Evolutionary conservation across 495 filamentous ascomycete species (phyloP).

Genomic region (Chlorociboria aeruginascens): DNA sequence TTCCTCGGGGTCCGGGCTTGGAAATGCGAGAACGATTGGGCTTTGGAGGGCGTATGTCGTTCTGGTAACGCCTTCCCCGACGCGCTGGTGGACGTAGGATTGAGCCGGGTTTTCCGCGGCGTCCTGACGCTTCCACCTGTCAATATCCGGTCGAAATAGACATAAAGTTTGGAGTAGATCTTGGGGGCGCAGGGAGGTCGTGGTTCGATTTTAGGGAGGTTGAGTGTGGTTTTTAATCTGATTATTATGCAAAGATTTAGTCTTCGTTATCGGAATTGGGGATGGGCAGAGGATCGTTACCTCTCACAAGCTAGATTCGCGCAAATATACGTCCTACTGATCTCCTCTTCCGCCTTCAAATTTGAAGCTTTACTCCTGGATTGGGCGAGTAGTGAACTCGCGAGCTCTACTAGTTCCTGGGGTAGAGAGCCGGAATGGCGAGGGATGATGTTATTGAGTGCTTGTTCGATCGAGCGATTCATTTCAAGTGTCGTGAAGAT

Average conservation of each 20-base stretch:
- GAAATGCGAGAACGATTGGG: slow-evolving; percentile 22
- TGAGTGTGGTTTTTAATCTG: slow-evolving; percentile 71
- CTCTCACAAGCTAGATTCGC: slow-evolving; percentile 86
- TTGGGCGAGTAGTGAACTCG: slow-evolving; percentile 73
- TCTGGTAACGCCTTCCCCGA: slow-evolving; percentile 1
- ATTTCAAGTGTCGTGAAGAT: slow-evolving; percentile 26
- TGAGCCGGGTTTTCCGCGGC: background rate
- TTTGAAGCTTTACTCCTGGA: slow-evolving; percentile 68
- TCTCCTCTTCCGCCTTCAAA: slow-evolving; percentile 80
- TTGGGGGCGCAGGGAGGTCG: slow-evolving; percentile 73
- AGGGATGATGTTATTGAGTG: slow-evolving; percentile 64
- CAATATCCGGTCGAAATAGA: slow-evolving; percentile 65
- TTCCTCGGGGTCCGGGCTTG: slow-evolving; percentile 32
- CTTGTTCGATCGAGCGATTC: slow-evolving; percentile 67
- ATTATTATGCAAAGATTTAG: background rate
- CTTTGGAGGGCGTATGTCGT: slow-evolving; percentile 8
- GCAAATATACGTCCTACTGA: slow-evolving; percentile 76
- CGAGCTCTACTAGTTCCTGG: slow-evolving; percentile 59
- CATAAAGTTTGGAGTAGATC: slow-evolving; percentile 75
- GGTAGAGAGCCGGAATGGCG: slow-evolving; percentile 63
- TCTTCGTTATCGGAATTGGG: background rate
- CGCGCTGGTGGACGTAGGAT: background rate
- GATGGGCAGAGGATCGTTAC: slow-evolving; percentile 23
- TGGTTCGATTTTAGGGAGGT: slow-evolving; percentile 70
- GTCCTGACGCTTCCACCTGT: slow-evolving; percentile 19